These are phyloP conservation scores for Funneliformis caledonium DNA, from an alignment of 371 early-diverging fungal genomes.

Conservation along the genomic window DNA sequence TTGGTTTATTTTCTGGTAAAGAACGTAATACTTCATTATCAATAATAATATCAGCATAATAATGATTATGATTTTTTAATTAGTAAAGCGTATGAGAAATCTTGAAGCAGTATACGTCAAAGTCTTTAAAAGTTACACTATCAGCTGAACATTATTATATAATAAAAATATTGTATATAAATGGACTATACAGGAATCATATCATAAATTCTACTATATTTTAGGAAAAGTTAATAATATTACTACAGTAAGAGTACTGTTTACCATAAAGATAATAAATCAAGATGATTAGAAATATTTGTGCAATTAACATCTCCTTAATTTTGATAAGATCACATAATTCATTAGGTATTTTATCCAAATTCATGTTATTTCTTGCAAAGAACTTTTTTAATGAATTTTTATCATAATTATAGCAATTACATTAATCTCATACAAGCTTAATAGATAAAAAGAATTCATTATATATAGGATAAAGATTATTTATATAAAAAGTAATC, in stretches of 20 bases:
- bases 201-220: not conserved
- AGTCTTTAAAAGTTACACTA: not conserved
- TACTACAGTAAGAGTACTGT: not conserved
- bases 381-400: not conserved
- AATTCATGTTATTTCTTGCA: not conserved
- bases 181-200: not conserved
- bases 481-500: too few species aligned
- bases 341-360: not conserved
- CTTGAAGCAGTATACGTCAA: not conserved
- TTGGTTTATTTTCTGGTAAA: not conserved
- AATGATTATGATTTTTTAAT: not conserved
- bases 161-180: too few species aligned
- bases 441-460: too few species aligned
- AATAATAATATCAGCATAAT: not conserved
- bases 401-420: not conserved
- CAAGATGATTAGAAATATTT: not conserved
- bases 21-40: not conserved
- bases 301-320: conserved; percentile 17
- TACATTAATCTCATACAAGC: too few species aligned
- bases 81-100: not conserved
- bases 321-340: not conserved
- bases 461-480: too few species aligned
- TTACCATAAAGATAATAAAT: not conserved
- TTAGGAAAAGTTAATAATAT: conserved; percentile 13
- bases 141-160: not conserved